These are phyloP conservation scores for Aspergillus tubingensis DNA, from an alignment of 2,329 filamentous ascomycete genomes.

Conservation along the genomic window DNA sequence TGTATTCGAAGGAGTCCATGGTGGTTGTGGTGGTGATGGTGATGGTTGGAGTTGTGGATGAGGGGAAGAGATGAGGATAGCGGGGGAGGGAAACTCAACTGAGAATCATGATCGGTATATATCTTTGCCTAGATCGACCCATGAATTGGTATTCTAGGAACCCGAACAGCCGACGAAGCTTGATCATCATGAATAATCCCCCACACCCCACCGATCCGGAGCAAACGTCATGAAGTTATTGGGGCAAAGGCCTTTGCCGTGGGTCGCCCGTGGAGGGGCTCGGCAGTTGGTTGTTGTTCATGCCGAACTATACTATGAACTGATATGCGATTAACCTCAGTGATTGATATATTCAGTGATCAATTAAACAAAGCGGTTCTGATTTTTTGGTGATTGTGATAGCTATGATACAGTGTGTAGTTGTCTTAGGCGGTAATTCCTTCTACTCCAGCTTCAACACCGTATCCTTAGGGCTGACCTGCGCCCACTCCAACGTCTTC, in stretches of 20 bases:
- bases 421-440: too few species aligned
- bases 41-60: neutral
- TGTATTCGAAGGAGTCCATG: conserved; percentile 61
- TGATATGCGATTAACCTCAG: too few species aligned
- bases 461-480: neutral
- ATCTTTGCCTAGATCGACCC: neutral
- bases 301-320: neutral
- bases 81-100: neutral
- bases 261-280: conserved; percentile 17
- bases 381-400: too few species aligned
- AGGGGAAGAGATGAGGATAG: neutral
- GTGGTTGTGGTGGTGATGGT: conserved; percentile 8
- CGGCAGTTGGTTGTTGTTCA: conserved; percentile 13
- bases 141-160: neutral
- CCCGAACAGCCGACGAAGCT: conserved; percentile 11
- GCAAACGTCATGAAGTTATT: conserved; percentile 19
- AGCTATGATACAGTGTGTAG: too few species aligned
- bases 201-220: conserved; percentile 22
- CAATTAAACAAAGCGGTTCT: too few species aligned
- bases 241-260: conserved; percentile 19
- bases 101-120: neutral
- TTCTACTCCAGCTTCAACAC: neutral
- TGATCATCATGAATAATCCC: conserved; percentile 31
- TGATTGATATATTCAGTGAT: too few species aligned
- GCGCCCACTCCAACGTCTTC: conserved; percentile 14